Conservation (phyloP, 1,139 yeast genomes). For the Geotrichum phurueaensis region DNA sequence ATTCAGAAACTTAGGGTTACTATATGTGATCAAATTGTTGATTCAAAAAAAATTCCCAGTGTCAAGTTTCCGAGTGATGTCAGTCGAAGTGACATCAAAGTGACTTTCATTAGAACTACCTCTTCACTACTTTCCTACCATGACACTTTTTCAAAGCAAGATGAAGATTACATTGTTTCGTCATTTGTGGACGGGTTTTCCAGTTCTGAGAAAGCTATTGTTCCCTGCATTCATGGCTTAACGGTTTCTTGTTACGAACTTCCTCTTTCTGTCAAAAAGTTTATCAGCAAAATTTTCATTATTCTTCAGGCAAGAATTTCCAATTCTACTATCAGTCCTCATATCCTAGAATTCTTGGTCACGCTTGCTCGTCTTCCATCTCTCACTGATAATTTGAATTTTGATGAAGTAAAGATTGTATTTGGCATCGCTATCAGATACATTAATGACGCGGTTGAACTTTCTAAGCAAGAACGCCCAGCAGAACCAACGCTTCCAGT, state of each 20-base stretch:
- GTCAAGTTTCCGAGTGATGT: slow-evolving; percentile 42
- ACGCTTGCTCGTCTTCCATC: slow-evolving; percentile 62
- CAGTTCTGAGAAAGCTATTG: slow-evolving; percentile 74
- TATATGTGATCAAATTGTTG: slow-evolving; percentile 54
- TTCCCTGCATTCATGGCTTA: slow-evolving; percentile 70
- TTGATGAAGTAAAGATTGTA: slow-evolving; percentile 71
- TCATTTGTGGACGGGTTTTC: slow-evolving; percentile 59
- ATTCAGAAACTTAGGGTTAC: slow-evolving; percentile 45
- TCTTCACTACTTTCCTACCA: slow-evolving; percentile 68
- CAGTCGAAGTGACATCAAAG: slow-evolving; percentile 58
- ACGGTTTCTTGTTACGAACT: slow-evolving; percentile 76
- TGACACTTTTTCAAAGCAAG: slow-evolving; percentile 49
- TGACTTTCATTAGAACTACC: slow-evolving; percentile 57
- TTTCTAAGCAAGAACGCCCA: slow-evolving; percentile 35
- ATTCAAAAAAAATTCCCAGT: slow-evolving; percentile 43
- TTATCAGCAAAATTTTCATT: slow-evolving; percentile 56
- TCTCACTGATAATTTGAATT: slow-evolving; percentile 64
- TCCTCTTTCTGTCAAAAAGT: slow-evolving; percentile 67
- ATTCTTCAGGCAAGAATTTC: slow-evolving; percentile 71
- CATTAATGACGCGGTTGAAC: slow-evolving; percentile 64
- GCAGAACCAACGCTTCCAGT: slow-evolving; percentile 44
- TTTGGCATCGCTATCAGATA: slow-evolving; percentile 80
- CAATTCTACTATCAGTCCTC: slow-evolving; percentile 61
- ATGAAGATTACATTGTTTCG: slow-evolving; percentile 63
- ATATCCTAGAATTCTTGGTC: slow-evolving; percentile 67